Evolutionary conservation across 805 yeast species (phyloP), one percentile per base, ranked within the genome.

Genomic region (Ogataea ramenticola): DNA sequence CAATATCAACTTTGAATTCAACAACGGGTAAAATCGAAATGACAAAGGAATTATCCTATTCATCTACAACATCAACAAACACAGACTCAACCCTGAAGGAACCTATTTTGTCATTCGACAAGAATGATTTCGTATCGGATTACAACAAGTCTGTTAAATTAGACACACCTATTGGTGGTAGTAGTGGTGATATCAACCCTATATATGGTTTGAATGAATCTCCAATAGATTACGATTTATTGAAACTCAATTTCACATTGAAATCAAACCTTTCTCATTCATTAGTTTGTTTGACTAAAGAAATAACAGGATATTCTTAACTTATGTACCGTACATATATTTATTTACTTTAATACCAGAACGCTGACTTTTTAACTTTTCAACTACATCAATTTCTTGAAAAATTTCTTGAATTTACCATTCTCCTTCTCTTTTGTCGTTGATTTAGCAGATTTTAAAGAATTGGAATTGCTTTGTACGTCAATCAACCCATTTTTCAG

Each of bases 251-350:
- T 42, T 56, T 51, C 41, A 54, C 57, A 29, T 44, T 62, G 35
- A 57, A 54, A 41, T 60, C 62, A 46, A 62, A 57, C 21, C 45
- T 64, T 22, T 54, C 58, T 35, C 58, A 64, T 42, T 50, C 48
- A 32, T 53, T 63, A 35, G 49, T 64, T 5, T 47, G 49, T 34
- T 40, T 64, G 38, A 59, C 60, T 2, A 56, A 52, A 50, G 50
- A 50, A 27, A 43, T 63, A 27, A 56, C 52, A 11, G 68, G 68
- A 6, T 63, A 64, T 37, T 39, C 46, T 16, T 40, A 20, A 27
- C 27, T 7, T 24, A 24, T 10, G 6, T 24, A 24, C 6, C 27
- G 10, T 24, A 24, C 27, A 24, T 24, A 24, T 24, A 7, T 10
- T 24, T 24, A 24, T 24, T 24, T 24, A 7, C 10, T 24, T 24